Evolutionary conservation across 345 rosid species (phyloP), one percentile per base, ranked within the genome.

Genomic region (Moricandia arvensis): DNA sequence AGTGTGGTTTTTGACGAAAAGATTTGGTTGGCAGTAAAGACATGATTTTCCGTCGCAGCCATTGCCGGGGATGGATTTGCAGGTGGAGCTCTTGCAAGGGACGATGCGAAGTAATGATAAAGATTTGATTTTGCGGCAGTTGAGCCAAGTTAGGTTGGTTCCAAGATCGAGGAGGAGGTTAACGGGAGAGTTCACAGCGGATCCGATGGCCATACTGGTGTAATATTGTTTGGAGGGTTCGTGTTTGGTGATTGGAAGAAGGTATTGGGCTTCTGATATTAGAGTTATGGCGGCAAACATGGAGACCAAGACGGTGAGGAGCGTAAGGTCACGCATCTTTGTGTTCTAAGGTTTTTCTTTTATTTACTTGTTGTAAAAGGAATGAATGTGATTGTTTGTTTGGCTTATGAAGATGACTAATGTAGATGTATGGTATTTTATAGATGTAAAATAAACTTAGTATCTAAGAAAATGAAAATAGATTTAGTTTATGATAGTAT

Each of bases 231-330:
- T 82, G 33, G 85, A 76, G 29, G 80, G 7, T 3, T 69, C 64
- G 69, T 86, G 85, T 63, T 85, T 83, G 3, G 58, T 27, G 41
- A 87, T 68, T 0, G 90, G 91, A 69, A 86, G 79, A 21, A 63
- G 30, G 33, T 31, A 64, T 13, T 73, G 69, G 0, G 78, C 43
- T 3, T 58, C 57, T 26, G 68, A 45, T 35, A 55, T 26, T 7
- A 61, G 63, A 65, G 71, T 16, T 27, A 24, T 6, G 26, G 65
- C 0, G 6, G 63, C 29, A 1, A 73, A 51, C 38, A 72, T 59
- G 57, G 45, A 55, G 49, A 71, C 11, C 2, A 71, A 3, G 29
- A 63, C 5, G 0, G 47, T 18, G 49, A 69, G 16, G 15, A 6
- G 26, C 45, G 45, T 16, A 61, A 47, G 15, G 26, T 49, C 8